Percentiles rank a stretch among this genome's conserved stretches.
phyloP scores from a whole-genome alignment of 768 basidiomycete genomes.

The Russula sp. region DNA sequence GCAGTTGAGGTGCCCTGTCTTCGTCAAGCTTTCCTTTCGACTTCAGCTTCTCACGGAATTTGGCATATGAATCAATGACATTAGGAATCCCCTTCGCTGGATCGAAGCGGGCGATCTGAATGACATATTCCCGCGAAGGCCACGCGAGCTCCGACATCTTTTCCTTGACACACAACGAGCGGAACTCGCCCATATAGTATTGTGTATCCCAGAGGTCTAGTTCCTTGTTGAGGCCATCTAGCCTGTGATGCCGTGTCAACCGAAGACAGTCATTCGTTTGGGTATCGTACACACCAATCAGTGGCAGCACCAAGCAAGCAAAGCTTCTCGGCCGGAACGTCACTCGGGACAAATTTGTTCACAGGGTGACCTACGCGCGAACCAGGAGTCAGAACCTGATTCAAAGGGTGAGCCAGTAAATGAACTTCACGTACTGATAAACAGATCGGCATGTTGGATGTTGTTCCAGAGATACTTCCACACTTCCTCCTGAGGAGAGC shows the following conservation, averaged over 20 bases:
- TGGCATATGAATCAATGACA: slow-evolving; percentile 81
- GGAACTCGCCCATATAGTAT: slow-evolving; percentile 87
- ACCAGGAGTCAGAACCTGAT: neutral
- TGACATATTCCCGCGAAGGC: slow-evolving; percentile 78
- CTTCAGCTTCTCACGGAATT: slow-evolving; percentile 62
- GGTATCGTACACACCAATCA: slow-evolving; percentile 54
- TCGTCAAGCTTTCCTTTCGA: slow-evolving; percentile 35
- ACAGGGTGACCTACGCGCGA: slow-evolving; percentile 65
- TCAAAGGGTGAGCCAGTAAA: neutral
- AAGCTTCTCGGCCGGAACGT: slow-evolving; percentile 66
- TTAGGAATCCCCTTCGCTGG: slow-evolving; percentile 78
- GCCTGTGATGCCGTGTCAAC: slow-evolving; percentile 35
- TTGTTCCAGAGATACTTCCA: slow-evolving; percentile 96
- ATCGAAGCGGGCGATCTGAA: slow-evolving; percentile 94
- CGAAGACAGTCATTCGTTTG: neutral
- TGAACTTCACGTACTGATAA: slow-evolving; percentile 56
- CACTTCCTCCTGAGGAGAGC: slow-evolving; percentile 83
- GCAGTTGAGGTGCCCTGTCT: slow-evolving; percentile 61
- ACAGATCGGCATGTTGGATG: slow-evolving; percentile 83
- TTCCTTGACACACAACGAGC: slow-evolving; percentile 64
- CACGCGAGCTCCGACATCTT: slow-evolving; percentile 75
- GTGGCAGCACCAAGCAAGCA: slow-evolving; percentile 76
- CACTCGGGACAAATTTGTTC: slow-evolving; percentile 85
- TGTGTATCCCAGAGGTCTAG: slow-evolving; percentile 74
- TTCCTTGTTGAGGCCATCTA: slow-evolving; percentile 94